Evolutionary conservation across 306 rosid species (phyloP).

Genomic region (Vicia faba): DNA sequence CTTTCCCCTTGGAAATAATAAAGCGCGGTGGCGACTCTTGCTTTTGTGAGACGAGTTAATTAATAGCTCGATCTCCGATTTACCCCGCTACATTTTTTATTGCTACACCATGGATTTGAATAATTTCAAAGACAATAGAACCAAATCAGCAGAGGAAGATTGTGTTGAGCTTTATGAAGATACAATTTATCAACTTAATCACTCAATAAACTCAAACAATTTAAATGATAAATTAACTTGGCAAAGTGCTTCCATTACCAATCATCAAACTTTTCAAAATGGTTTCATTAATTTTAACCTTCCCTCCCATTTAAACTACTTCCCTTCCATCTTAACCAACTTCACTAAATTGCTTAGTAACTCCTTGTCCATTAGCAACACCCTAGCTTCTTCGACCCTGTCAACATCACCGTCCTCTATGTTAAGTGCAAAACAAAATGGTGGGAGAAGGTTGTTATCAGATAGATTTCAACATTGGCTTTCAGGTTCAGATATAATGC

Average conservation of each 20-base stretch:
- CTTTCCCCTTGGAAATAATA: no score
- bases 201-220: conserved; percentile 44
- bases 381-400: no score
- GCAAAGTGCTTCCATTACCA: conserved; percentile 78
- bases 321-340: conserved; percentile 56
- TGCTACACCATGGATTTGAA: conserved; percentile 50
- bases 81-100: no score
- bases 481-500: conserved; percentile 54
- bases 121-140: conserved; percentile 42
- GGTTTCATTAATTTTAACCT: conserved; percentile 64
- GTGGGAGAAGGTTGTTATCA: conserved; percentile 49
- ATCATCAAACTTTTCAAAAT: conserved; percentile 73
- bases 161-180: conserved; percentile 74
- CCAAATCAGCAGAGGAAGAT: conserved; percentile 65
- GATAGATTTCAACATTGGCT: conserved; percentile 57
- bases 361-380: conserved; percentile 57
- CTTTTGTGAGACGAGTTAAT: no score
- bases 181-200: conserved; percentile 62
- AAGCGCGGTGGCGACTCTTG: no score
- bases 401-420: no score
- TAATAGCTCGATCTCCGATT: no score
- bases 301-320: conserved; percentile 40
- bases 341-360: conserved; percentile 76
- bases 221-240: conserved; percentile 54
- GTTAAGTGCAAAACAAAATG: conserved; percentile 22